Percentiles rank a stretch among this genome's conserved stretches.
These are phyloP conservation scores for Jasminum sambac DNA, from an alignment of 257 asterid species.

Conservation along the genomic window DNA sequence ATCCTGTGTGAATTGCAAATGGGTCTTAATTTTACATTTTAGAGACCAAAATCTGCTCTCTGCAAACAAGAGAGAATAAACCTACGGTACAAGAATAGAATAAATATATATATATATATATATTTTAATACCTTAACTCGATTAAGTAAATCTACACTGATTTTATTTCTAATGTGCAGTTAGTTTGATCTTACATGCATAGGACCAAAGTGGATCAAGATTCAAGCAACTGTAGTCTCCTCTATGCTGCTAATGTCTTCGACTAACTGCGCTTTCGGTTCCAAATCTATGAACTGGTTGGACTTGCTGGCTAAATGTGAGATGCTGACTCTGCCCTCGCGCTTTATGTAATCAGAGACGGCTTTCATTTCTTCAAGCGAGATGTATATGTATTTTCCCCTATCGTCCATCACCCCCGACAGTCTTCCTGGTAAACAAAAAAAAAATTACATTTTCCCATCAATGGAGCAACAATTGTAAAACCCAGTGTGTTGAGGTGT, in stretches of 20 bases:
- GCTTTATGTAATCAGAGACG: constrained; percentile 90
- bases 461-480: background rate
- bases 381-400: constrained; percentile 93
- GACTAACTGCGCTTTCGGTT: constrained; percentile 59
- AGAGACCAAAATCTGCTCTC: background rate
- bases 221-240: constrained; percentile 59
- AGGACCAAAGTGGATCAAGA: background rate
- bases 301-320: constrained; percentile 97
- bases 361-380: constrained; percentile 95
- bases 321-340: constrained; percentile 91
- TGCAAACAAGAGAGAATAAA: background rate
- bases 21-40: background rate
- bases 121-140: background rate
- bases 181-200: background rate
- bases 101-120: no score
- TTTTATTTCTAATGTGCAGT: background rate
- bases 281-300: constrained; percentile 92
- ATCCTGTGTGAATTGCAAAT: background rate
- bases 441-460: background rate
- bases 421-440: constrained; percentile 59
- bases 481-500: background rate
- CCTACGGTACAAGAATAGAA: no score
- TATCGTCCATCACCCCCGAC: constrained; percentile 97
- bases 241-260: constrained; percentile 61
- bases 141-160: background rate